Evolutionary conservation across 192 early-diverging fungal genomes (phyloP).

Genomic region (Coemansia sp.): DNA sequence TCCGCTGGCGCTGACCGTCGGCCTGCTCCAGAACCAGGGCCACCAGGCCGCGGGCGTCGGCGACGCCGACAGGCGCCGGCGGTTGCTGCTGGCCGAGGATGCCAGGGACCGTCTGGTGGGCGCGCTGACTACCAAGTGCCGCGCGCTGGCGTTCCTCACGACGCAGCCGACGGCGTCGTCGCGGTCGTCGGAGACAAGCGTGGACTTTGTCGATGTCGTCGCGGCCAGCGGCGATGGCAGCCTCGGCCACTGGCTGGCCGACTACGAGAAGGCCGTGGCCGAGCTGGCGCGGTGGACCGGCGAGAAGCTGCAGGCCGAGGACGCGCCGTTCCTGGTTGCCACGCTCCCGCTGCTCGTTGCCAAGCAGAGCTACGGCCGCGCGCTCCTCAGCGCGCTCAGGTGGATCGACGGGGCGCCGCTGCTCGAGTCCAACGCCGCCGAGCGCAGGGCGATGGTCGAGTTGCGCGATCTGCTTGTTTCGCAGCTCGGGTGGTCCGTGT

Average conservation of each 20-base stretch:
- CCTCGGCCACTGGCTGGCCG: slow-evolving; percentile 13
- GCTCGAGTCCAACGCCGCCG: slow-evolving; percentile 53
- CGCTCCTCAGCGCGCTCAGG: slow-evolving; percentile 71
- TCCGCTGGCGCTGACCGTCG: slow-evolving; percentile 59
- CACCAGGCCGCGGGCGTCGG: slow-evolving; percentile 46
- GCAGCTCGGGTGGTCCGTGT: slow-evolving; percentile 69
- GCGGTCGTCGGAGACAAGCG: slow-evolving; percentile 24
- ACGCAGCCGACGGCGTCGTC: slow-evolving; percentile 15
- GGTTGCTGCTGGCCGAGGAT: slow-evolving; percentile 76
- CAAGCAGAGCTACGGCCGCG: slow-evolving; percentile 62
- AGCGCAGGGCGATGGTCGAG: slow-evolving; percentile 58
- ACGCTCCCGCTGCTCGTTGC: slow-evolving; percentile 61
- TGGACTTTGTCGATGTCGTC: slow-evolving; percentile 51
- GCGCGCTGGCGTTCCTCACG: slow-evolving; percentile 48
- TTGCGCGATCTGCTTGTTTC: slow-evolving; percentile 60
- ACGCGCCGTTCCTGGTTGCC: slow-evolving; percentile 56
- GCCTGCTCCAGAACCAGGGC: slow-evolving; percentile 33
- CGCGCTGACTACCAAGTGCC: slow-evolving; percentile 63
- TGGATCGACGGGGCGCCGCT: slow-evolving; percentile 65
- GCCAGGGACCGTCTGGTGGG: slow-evolving; percentile 65
- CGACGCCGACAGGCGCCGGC: slow-evolving; percentile 58
- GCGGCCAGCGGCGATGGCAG: slow-evolving; percentile 18
- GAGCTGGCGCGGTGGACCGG: slow-evolving; percentile 63
- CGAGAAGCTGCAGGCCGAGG: slow-evolving; percentile 55
- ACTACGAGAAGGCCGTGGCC: slow-evolving; percentile 61